phyloP scores from a whole-genome alignment of 1,284 basidiomycete species.

The Tetrapyrgos nigripes region DNA sequence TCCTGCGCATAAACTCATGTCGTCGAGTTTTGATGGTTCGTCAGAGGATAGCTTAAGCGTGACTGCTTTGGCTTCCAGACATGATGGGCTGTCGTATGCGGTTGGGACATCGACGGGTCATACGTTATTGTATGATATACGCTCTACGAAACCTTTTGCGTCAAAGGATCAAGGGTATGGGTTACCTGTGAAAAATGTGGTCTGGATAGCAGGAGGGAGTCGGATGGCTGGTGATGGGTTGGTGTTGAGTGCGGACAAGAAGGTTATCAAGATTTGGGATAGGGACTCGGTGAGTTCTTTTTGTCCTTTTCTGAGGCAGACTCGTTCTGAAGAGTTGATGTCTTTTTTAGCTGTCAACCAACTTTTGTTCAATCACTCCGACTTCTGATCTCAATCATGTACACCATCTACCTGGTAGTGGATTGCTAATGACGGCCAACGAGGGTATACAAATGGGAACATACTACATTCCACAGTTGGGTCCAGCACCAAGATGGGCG shows the following conservation, averaged over 20 bases:
- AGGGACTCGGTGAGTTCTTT: slow-evolving; percentile 68
- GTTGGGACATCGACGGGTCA: slow-evolving; percentile 96
- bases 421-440: slow-evolving; percentile 88
- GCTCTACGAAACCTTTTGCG: slow-evolving; percentile 84
- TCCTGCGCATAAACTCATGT: slow-evolving; percentile 63
- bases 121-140: slow-evolving; percentile 93
- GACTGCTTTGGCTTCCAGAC: slow-evolving; percentile 84
- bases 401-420: slow-evolving; percentile 86
- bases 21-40: slow-evolving; percentile 51
- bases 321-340: slow-evolving; percentile 14
- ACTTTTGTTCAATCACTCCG: slow-evolving; percentile 94
- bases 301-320: neutral
- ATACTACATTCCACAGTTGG: slow-evolving; percentile 95
- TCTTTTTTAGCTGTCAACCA: slow-evolving; percentile 71
- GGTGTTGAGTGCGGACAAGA: slow-evolving; percentile 90
- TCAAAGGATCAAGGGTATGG: slow-evolving; percentile 98
- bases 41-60: slow-evolving; percentile 50
- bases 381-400: slow-evolving; percentile 89
- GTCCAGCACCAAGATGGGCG: slow-evolving; percentile 96
- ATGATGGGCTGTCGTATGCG: slow-evolving; percentile 93
- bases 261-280: slow-evolving; percentile 97
- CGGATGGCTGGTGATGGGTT: slow-evolving; percentile 88
- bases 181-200: slow-evolving; percentile 85
- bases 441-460: slow-evolving; percentile 92
- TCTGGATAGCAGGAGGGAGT: slow-evolving; percentile 90